Evolutionary conservation across 1,284 basidiomycete species (phyloP), one percentile per base, ranked within the genome.

Genomic region (Puccinia horiana): DNA sequence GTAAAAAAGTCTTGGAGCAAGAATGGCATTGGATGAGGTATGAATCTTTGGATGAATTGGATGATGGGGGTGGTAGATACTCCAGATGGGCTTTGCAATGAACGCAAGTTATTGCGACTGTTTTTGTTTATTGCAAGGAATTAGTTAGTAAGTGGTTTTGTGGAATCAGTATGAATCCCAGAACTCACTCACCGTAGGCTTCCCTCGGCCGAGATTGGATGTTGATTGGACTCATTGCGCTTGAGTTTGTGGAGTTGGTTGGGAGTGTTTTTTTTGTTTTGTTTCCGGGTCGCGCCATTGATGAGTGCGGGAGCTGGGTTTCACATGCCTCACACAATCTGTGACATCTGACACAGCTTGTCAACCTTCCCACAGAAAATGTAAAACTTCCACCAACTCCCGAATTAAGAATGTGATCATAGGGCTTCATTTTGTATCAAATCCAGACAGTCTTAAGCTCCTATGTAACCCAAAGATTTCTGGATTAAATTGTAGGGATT

Each of bases 41-140:
- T 72, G 58, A 37, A 26, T 49, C 47, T 8, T 63, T 26, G 26
- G 47, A n/a, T 9, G 40, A 35, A 2, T n/a, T 35, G 16, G 49
- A 26, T 16, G 63, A 70, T 18, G 35, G 44, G 0, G 78, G 69
- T n/a, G 75, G 67, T 12, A 80, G 58, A 40, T 78, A 83, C 72
- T 83, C 78, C 11, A 83, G 76, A 40, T 65, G 20, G 29, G 80
- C 44, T 67, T 82, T 75, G 47, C 80, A 82, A 69, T 82, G 80
- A 56, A 73, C 61, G n/a, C 80, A 82, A 32, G 73, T 67, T 26
- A 76, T 67, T 18, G 80, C 29, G 16, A 82, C 80, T 82, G 16
- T 47, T 20, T 54, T 49, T 70, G 6, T 40, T 70, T 49, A 40
- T 5, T 67, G 37, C 26, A 63, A 2, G 61, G 9, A 49, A 23